Percentiles rank a stretch among this genome's conserved stretches.
Conservation (phyloP, 192 early-diverging fungal species). For the Thoreauomyces humboldtii region DNA sequence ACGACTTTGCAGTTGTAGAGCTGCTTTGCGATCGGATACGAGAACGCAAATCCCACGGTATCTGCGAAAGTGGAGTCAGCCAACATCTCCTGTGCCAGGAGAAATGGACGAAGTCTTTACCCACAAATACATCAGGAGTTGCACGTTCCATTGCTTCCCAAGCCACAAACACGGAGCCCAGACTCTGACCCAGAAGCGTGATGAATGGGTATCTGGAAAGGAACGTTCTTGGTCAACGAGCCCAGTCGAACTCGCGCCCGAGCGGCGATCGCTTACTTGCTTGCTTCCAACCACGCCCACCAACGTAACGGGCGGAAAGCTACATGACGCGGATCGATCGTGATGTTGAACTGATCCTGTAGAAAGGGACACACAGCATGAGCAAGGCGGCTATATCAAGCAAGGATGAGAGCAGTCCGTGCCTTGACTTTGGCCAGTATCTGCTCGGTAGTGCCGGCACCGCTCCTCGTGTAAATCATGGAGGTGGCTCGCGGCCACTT, state of each 20-base stretch:
- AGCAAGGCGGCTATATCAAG: too few relatives aligned
- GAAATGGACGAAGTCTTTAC: too few relatives aligned
- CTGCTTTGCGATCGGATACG: slow-evolving; percentile 73
- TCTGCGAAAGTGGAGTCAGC: slow-evolving; percentile 53
- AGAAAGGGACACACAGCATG: slow-evolving; percentile 9
- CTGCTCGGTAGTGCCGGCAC: slow-evolving; percentile 41
- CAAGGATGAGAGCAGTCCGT: neutral
- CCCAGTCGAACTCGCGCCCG: neutral
- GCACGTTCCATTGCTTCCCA: slow-evolving; percentile 68
- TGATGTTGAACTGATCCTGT: slow-evolving; percentile 68
- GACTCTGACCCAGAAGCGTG: slow-evolving; percentile 83
- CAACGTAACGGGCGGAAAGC: slow-evolving; percentile 62
- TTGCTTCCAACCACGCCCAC: slow-evolving; percentile 68
- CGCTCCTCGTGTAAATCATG: slow-evolving; percentile 82
- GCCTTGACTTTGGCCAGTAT: slow-evolving; percentile 68
- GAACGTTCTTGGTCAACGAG: neutral
- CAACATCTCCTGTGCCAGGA: too few relatives aligned
- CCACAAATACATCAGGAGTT: slow-evolving; percentile 80
- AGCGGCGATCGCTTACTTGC: neutral
- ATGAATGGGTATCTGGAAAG: slow-evolving; percentile 66
- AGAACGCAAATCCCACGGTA: slow-evolving; percentile 94
- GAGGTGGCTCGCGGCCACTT: slow-evolving; percentile 63
- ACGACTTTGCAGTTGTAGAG: slow-evolving; percentile 61
- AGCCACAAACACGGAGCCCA: slow-evolving; percentile 75
- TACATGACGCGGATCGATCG: slow-evolving; percentile 52